Evolutionary conservation across 208 protist species (phyloP).

Genomic region (Kentomonas sorsogonicus): DNA sequence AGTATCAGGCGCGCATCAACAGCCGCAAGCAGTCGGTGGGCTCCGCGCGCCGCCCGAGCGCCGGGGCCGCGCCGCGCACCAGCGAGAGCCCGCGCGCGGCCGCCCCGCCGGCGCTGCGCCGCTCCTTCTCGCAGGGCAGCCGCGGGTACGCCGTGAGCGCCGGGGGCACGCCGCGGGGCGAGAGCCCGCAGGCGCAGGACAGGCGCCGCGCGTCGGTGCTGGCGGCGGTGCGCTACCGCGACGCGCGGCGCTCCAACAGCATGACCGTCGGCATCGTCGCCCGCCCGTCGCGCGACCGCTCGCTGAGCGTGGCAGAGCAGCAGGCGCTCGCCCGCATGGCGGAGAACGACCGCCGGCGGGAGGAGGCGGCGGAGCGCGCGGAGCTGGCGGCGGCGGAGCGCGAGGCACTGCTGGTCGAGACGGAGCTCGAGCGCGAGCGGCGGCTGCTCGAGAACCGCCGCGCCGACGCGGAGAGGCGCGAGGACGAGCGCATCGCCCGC

Average conservation of each 20-base stretch:
- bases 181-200: too few relatives aligned
- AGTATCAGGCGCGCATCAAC: conserved; percentile 11
- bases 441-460: conserved; percentile 19
- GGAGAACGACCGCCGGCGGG: conserved; percentile 44
- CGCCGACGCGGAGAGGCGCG: conserved; percentile 7
- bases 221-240: conserved; percentile 24
- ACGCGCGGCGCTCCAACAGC: conserved; percentile 29
- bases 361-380: conserved; percentile 29
- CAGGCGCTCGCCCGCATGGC: conserved; percentile 50
- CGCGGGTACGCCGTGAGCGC: too few relatives aligned
- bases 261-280: conserved; percentile 13
- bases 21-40: background rate
- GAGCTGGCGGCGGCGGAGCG: conserved; percentile 22
- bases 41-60: conserved; percentile 10
- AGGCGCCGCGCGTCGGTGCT: conserved; percentile 38
- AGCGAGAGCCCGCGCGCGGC: too few relatives aligned
- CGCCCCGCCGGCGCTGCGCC: too few relatives aligned
- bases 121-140: too few relatives aligned
- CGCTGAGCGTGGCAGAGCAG: conserved; percentile 43
- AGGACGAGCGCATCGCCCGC: conserved; percentile 12
- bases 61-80: too few relatives aligned
- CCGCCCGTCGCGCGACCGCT: background rate
- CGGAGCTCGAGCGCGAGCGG: conserved; percentile 40
- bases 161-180: too few relatives aligned
- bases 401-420: conserved; percentile 23